These are phyloP conservation scores for Russula sp. DNA, from an alignment of 768 basidiomycete species.

Conservation along the genomic window DNA sequence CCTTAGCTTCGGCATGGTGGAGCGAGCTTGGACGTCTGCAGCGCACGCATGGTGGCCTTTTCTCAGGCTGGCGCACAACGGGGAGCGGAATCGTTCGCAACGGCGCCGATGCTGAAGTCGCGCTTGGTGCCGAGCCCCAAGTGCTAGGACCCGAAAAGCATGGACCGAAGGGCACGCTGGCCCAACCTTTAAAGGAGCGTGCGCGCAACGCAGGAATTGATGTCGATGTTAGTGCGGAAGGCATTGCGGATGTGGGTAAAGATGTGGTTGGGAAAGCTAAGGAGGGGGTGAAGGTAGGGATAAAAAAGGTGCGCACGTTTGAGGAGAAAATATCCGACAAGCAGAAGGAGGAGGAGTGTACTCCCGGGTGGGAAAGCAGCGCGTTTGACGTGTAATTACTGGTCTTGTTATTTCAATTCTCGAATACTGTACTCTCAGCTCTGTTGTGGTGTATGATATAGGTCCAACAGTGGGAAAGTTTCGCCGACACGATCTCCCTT, in stretches of 20 bases:
- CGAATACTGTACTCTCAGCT: background rate
- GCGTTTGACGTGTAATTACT: slow-evolving; percentile 38
- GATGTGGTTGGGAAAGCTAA: slow-evolving; percentile 34
- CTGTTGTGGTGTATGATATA: background rate
- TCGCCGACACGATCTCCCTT: too few relatives aligned
- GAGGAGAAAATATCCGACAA: slow-evolving; percentile 38
- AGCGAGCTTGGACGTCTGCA: slow-evolving; percentile 63
- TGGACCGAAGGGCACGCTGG: slow-evolving; percentile 58
- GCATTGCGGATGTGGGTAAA: slow-evolving; percentile 28
- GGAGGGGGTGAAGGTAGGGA: slow-evolving; percentile 35
- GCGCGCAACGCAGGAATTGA: slow-evolving; percentile 35
- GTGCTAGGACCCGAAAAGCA: slow-evolving; percentile 64
- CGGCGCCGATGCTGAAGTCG: slow-evolving; percentile 44
- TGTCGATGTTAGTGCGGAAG: slow-evolving; percentile 34
- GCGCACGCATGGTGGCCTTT: slow-evolving; percentile 39
- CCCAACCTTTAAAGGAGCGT: slow-evolving; percentile 42
- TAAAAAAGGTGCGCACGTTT: slow-evolving; percentile 36
- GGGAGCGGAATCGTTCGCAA: slow-evolving; percentile 59
- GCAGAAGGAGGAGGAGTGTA: slow-evolving; percentile 36
- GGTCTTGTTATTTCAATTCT: too few relatives aligned
- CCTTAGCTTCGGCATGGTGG: slow-evolving; percentile 61
- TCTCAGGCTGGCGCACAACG: slow-evolving; percentile 52
- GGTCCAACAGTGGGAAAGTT: too few relatives aligned
- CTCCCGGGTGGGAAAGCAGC: slow-evolving; percentile 39
- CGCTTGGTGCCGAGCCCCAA: slow-evolving; percentile 73